A percentile compares a stretch with the other conserved stretches of the same genome.
phyloP scores from a whole-genome alignment of 176 grass and related monocot genomes.

The Thinopyrum elongatum region DNA sequence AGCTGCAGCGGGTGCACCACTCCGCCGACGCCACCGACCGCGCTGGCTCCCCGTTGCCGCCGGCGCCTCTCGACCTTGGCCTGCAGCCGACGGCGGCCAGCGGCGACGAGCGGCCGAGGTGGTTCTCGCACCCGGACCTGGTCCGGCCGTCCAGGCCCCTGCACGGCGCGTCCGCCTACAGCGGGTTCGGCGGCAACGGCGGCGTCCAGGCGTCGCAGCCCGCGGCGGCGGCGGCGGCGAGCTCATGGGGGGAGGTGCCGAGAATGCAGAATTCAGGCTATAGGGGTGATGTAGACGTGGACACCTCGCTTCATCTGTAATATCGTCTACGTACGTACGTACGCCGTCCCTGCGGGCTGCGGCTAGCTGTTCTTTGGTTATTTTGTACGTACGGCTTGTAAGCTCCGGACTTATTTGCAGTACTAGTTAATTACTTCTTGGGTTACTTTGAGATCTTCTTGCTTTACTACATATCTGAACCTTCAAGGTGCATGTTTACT shows the following conservation, averaged over 20 bases:
- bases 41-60: background rate
- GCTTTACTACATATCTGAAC: background rate
- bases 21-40: conserved; percentile 4
- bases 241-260: conserved; percentile 34
- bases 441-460: conserved; percentile 22
- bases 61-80: conserved; percentile 16
- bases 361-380: conserved; percentile 39
- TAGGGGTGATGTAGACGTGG: conserved; percentile 69
- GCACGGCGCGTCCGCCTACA: background rate
- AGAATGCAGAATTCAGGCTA: conserved; percentile 56
- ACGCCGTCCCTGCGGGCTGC: background rate
- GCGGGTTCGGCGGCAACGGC: background rate
- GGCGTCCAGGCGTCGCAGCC: background rate
- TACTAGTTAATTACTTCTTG: conserved; percentile 34
- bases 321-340: conserved; percentile 24
- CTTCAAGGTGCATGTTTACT: background rate
- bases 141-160: conserved; percentile 48
- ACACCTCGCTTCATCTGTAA: conserved; percentile 96
- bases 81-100: background rate
- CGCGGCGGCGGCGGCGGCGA: background rate
- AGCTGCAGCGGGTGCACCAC: conserved; percentile 51
- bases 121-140: conserved; percentile 91
- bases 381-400: conserved; percentile 34
- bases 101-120: conserved; percentile 44
- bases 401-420: conserved; percentile 41